Evolutionary conservation across 495 filamentous ascomycete genomes (phyloP).

Genomic region (Podospora conica): DNA sequence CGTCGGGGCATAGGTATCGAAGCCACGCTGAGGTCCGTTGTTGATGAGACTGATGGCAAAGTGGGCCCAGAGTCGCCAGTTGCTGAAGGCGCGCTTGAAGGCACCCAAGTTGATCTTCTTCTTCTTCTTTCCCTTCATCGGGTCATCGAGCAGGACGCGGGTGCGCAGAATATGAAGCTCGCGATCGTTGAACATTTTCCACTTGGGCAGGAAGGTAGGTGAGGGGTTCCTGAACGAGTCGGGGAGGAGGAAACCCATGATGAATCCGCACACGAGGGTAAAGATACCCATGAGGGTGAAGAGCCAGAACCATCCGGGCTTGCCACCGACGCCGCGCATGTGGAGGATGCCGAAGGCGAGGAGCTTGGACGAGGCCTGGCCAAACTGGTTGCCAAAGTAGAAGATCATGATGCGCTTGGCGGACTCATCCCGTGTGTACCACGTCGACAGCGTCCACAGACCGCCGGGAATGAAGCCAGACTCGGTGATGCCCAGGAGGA

Average conservation of each 20-base stretch:
- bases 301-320: slow-evolving; percentile 58
- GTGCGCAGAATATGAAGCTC: slow-evolving; percentile 35
- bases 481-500: slow-evolving; percentile 48
- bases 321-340: slow-evolving; percentile 42
- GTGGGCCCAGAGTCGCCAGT: slow-evolving; percentile 39
- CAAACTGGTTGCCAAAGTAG: slow-evolving; percentile 51
- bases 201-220: slow-evolving; percentile 37
- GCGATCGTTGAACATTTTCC: slow-evolving; percentile 29
- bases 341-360: slow-evolving; percentile 26
- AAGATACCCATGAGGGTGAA: slow-evolving; percentile 50
- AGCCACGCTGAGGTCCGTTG: slow-evolving; percentile 32
- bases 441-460: slow-evolving; percentile 54
- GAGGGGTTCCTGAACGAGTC: slow-evolving; percentile 45
- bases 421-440: slow-evolving; percentile 54
- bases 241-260: slow-evolving; percentile 47
- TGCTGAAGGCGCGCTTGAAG: slow-evolving; percentile 22
- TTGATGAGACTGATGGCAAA: slow-evolving; percentile 38
- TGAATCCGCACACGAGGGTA: slow-evolving; percentile 45
- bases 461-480: slow-evolving; percentile 57
- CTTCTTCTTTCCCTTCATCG: slow-evolving; percentile 31
- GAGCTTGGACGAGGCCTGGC: slow-evolving; percentile 43
- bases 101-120: slow-evolving; percentile 23
- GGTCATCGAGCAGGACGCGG: slow-evolving; percentile 37
- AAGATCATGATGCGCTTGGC: slow-evolving; percentile 51
- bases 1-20: slow-evolving; percentile 43